Conservation (phyloP, 768 basidiomycete genomes). For the Termitomyces sp. region DNA sequence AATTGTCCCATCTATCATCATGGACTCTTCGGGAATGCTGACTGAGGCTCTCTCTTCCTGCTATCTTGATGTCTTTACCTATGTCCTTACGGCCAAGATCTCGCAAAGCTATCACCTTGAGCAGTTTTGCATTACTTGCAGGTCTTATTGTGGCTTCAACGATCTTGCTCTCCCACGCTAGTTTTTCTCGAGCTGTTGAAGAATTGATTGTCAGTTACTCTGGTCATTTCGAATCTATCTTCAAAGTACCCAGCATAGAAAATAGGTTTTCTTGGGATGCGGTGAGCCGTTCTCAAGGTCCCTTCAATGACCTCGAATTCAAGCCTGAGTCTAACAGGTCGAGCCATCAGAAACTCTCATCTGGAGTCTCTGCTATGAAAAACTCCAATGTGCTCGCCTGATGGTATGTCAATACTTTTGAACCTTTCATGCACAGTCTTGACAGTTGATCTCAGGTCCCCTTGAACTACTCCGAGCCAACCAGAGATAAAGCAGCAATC, state of each 20-base stretch:
- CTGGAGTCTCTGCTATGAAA: constrained; percentile 20
- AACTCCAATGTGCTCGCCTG: constrained; percentile 26
- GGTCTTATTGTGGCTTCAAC: background rate
- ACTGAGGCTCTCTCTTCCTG: background rate
- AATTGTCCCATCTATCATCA: too few relatives aligned
- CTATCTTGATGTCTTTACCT: background rate
- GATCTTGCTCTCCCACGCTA: background rate
- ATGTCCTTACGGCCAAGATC: background rate
- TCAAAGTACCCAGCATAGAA: background rate
- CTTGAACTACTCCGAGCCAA: constrained; percentile 35
- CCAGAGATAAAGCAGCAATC: constrained; percentile 31
- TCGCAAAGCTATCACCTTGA: background rate
- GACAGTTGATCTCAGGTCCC: constrained; percentile 29
- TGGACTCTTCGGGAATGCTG: too few relatives aligned
- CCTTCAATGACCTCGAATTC: background rate
- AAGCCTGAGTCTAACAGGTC: background rate
- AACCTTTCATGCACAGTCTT: background rate
- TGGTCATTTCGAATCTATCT: background rate
- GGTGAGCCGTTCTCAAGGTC: background rate
- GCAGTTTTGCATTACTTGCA: background rate
- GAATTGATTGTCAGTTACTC: background rate
- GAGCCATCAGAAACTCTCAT: constrained; percentile 13
- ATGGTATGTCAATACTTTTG: constrained; percentile 15
- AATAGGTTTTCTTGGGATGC: constrained; percentile 1
- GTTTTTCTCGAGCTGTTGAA: background rate